These are phyloP conservation scores for Darksidea phi DNA, from an alignment of 495 filamentous ascomycete species.

Conservation along the genomic window DNA sequence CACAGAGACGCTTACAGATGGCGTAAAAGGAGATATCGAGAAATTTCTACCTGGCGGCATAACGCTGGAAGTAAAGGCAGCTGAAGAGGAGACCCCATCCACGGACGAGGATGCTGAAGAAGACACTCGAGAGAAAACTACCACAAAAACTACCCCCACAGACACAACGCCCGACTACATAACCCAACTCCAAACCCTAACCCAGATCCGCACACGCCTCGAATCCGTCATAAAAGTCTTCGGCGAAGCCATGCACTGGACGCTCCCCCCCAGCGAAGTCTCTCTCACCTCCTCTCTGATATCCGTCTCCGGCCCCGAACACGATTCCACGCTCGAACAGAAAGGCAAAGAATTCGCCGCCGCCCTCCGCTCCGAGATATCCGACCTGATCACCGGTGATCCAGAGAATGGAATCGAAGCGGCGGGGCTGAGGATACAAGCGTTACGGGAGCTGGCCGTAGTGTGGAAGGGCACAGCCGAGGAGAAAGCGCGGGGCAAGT, in stretches of 20 bases:
- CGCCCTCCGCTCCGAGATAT: slow-evolving; percentile 68
- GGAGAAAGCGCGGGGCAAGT: slow-evolving; percentile 76
- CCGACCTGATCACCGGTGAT: slow-evolving; percentile 59
- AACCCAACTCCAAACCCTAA: slow-evolving; percentile 74
- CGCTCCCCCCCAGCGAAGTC: slow-evolving; percentile 72
- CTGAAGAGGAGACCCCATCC: neutral
- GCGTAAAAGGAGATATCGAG: slow-evolving; percentile 63
- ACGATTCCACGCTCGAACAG: slow-evolving; percentile 68
- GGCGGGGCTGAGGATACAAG: slow-evolving; percentile 68
- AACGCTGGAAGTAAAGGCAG: slow-evolving; percentile 6
- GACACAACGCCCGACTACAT: slow-evolving; percentile 68
- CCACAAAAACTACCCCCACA: slow-evolving; percentile 24
- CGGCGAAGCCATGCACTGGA: slow-evolving; percentile 90
- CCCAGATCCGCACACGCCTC: slow-evolving; percentile 73
- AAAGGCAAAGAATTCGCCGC: slow-evolving; percentile 73
- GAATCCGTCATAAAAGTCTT: slow-evolving; percentile 86
- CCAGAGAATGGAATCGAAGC: slow-evolving; percentile 56
- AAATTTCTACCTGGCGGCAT: slow-evolving; percentile 63
- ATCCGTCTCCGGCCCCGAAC: slow-evolving; percentile 72
- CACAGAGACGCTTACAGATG: slow-evolving; percentile 72
- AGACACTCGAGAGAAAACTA: slow-evolving; percentile 1
- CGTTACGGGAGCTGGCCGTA: slow-evolving; percentile 64
- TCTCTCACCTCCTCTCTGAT: slow-evolving; percentile 66
- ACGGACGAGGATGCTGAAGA: neutral
- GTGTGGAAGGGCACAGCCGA: slow-evolving; percentile 96